Base-by-base conservation (phyloP, 2,329 filamentous ascomycete species). In the Hysterium pulicare region DNA sequence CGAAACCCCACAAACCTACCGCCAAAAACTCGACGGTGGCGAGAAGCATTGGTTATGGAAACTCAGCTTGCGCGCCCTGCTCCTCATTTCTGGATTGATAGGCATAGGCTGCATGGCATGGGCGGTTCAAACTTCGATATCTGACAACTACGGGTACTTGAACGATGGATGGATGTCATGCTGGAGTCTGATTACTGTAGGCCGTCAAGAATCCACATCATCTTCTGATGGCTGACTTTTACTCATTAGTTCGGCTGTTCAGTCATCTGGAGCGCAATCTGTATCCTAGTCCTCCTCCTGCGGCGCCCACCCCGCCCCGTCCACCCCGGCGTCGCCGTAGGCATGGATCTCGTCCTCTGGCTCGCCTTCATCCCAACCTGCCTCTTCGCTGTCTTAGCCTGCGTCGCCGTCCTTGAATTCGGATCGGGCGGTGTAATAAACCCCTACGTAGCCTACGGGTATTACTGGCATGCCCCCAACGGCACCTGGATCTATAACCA, bases 301-400 rank as follows among this genome's bases (percentile, higher is more conserved):
- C 54, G 55, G 38, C 45, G 41, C 4, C 38, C 42, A 1, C 54
- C 57, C 33, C 47, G 46, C 1, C 55, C 61, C 8, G 49, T 66
- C 1, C 64, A 68, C 42, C 64, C 65, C 3, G 64, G 64, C 22
- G 37, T 39, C 26, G 58, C 55, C 23, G 64, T 68, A n/a, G 49
- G 58, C 9, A 45, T 65, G 35, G 62, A 68, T 37, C 52, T 68
- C 1, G 33, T 68, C 2, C 53, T 68, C 2, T 68, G 63, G 63
- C 50, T 68, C 2, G 51, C 54, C 10, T 58, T 60, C 40, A 47
- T 66, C 15, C 20, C 47, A 6, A 65, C 62, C 0, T 58, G 49
- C 0, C 28, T 64, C 5, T 55, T 64, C 21, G 54, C 54, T 11
- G 35, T 61, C 20, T 5, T 51, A 1, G 51, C 47, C 2, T 42